A percentile compares a stretch with the other conserved stretches of the same genome.
These are phyloP conservation scores for Nissolia schottii DNA, from an alignment of 306 rosid species.

Conservation along the genomic window DNA sequence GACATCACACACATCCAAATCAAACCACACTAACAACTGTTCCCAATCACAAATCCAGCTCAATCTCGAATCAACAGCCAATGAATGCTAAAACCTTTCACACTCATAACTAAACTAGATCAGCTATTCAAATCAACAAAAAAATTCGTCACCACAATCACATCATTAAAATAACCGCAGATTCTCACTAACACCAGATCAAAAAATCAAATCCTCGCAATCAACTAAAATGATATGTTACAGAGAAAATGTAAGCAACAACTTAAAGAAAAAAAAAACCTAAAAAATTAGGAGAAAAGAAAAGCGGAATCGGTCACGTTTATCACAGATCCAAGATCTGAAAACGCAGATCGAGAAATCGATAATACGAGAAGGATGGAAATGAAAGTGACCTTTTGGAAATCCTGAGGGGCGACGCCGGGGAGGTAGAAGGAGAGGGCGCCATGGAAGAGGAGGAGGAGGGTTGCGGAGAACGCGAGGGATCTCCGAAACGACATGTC, in stretches of 20 bases:
- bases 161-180: not conserved
- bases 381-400: conserved; percentile 46
- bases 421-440: conserved; percentile 82
- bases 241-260: not conserved
- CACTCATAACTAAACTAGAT: not conserved
- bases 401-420: conserved; percentile 98
- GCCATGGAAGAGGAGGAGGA: conserved; percentile 51
- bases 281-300: not conserved
- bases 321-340: conserved; percentile 38
- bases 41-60: not conserved
- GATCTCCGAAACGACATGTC: conserved; percentile 87
- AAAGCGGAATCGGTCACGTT: not conserved
- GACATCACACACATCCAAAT: not conserved
- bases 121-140: not conserved
- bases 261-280: not conserved
- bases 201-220: not conserved
- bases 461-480: conserved; percentile 34
- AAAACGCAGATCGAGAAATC: conserved; percentile 40
- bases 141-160: not conserved
- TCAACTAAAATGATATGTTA: not conserved
- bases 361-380: not conserved
- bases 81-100: not conserved
- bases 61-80: not conserved
- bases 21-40: not conserved
- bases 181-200: conserved; percentile 18